Conservation (phyloP, 345 rosid genomes). For the Lepidium aucheri region DNA sequence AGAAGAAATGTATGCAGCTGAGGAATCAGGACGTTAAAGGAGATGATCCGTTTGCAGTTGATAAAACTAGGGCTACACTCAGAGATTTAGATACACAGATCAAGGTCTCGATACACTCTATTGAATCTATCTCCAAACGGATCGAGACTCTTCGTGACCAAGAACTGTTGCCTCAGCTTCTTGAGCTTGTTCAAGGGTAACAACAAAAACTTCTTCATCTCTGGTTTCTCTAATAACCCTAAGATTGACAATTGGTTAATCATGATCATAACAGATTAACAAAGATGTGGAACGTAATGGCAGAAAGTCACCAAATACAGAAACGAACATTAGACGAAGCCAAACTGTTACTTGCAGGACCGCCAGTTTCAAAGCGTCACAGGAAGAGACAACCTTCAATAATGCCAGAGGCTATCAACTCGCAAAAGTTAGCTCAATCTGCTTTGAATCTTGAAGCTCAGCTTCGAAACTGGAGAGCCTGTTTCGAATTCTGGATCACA, state of each 20-base stretch:
- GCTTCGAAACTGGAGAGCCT: conserved; percentile 80
- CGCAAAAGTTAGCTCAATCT: conserved; percentile 60
- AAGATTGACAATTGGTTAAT: not conserved
- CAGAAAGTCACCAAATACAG: conserved; percentile 79
- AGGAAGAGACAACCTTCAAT: conserved; percentile 42
- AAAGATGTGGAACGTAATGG: conserved; percentile 96
- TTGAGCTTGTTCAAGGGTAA: conserved; percentile 86
- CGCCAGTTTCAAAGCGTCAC: conserved; percentile 61
- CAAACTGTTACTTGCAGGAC: conserved; percentile 71
- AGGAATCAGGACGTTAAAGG: conserved; percentile 81
- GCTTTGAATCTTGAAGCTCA: conserved; percentile 75
- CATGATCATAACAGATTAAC: conserved; percentile 46
- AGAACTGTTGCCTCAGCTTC: conserved; percentile 92
- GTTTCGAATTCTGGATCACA: conserved; percentile 77
- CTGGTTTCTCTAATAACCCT: not conserved
- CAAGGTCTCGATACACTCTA: conserved; percentile 77
- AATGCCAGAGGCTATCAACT: conserved; percentile 47
- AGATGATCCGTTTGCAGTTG: conserved; percentile 58
- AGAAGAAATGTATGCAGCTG: conserved; percentile 72
- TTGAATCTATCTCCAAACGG: conserved; percentile 84
- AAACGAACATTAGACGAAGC: conserved; percentile 83
- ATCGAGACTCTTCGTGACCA: conserved; percentile 85
- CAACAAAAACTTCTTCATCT: not conserved
- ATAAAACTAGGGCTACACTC: conserved; percentile 64
- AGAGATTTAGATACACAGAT: conserved; percentile 78